Evolutionary conservation across 2,329 filamentous ascomycete species (phyloP).

Genomic region (Hyphodiscus sp.): DNA sequence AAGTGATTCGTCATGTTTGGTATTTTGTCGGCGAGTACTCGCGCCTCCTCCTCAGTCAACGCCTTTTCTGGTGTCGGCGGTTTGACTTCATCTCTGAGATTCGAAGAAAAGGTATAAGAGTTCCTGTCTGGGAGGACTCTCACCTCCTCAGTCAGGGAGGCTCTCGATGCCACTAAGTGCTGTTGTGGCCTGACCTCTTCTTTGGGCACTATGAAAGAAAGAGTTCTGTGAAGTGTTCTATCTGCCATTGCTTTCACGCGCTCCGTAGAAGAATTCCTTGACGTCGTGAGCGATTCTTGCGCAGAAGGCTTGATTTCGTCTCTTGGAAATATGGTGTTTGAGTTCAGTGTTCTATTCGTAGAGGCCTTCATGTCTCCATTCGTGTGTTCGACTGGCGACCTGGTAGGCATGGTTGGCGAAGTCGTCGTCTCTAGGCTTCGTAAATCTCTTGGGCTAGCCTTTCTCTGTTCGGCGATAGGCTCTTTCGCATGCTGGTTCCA

Average conservation of each 20-base stretch:
- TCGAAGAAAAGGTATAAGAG: no score
- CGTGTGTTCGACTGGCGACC: background rate
- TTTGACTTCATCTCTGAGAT: background rate
- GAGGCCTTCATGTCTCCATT: background rate
- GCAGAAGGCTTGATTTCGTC: slow-evolving; percentile 7
- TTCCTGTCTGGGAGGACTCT: background rate
- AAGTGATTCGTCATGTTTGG: no score
- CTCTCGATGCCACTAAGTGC: background rate
- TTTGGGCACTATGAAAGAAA: slow-evolving; percentile 6
- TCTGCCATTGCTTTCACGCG: background rate
- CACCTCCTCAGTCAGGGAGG: slow-evolving; percentile 8
- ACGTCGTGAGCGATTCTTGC: background rate
- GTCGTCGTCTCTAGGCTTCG: background rate
- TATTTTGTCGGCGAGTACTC: no score
- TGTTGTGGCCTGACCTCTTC: slow-evolving; percentile 9
- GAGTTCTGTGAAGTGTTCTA: background rate
- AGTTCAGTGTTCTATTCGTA: background rate
- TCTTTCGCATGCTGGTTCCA: background rate
- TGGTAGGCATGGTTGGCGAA: background rate
- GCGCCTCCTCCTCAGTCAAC: no score
- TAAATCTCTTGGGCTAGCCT: background rate
- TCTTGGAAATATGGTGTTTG: slow-evolving; percentile 4
- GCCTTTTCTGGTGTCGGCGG: background rate
- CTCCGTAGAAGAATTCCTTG: background rate
- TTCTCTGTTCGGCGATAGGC: background rate